Evolutionary conservation across 2,329 filamentous ascomycete species (phyloP).

Genomic region (Aspergillus cejpii): DNA sequence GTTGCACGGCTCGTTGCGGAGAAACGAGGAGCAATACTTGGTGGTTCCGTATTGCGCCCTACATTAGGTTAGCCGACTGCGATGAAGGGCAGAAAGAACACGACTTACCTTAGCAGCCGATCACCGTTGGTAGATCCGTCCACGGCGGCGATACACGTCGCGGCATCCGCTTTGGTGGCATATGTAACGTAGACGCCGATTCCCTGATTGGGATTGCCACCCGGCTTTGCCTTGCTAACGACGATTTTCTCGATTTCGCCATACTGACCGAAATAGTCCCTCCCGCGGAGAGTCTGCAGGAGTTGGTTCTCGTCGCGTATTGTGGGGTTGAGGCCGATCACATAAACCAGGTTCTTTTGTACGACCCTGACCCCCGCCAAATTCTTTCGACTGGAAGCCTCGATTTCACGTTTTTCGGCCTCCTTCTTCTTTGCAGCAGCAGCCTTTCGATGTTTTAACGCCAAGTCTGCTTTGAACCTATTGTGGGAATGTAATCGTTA

Average conservation of each 20-base stretch:
- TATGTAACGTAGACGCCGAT: constrained; percentile 99
- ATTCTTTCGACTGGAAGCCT: constrained; percentile 92
- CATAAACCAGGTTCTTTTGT: constrained; percentile 97
- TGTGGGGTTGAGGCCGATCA: constrained; percentile 86
- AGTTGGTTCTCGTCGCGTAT: constrained; percentile 82
- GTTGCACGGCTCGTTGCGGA: constrained; percentile 87
- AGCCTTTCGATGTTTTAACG: constrained; percentile 80
- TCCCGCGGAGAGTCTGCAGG: constrained; percentile 79
- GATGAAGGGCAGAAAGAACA: not conserved
- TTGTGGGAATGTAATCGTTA: constrained; percentile 15
- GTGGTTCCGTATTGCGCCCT: constrained; percentile 78
- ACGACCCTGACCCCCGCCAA: constrained; percentile 91
- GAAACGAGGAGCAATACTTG: constrained; percentile 96
- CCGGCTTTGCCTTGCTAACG: constrained; percentile 89
- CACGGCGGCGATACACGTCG: constrained; percentile 81
- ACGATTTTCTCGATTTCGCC: constrained; percentile 98
- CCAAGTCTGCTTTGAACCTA: constrained; percentile 47
- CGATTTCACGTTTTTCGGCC: constrained; percentile 89
- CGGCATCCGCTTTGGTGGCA: constrained; percentile 81
- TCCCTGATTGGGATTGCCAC: constrained; percentile 63
- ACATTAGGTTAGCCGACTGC: constrained; percentile 6
- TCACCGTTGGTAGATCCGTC: constrained; percentile 91
- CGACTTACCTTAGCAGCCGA: constrained; percentile 66
- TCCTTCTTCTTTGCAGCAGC: constrained; percentile 87
- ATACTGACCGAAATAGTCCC: constrained; percentile 96